Conservation (phyloP, 192 early-diverging fungal genomes). For the Fimicolochytrium jonesii region DNA sequence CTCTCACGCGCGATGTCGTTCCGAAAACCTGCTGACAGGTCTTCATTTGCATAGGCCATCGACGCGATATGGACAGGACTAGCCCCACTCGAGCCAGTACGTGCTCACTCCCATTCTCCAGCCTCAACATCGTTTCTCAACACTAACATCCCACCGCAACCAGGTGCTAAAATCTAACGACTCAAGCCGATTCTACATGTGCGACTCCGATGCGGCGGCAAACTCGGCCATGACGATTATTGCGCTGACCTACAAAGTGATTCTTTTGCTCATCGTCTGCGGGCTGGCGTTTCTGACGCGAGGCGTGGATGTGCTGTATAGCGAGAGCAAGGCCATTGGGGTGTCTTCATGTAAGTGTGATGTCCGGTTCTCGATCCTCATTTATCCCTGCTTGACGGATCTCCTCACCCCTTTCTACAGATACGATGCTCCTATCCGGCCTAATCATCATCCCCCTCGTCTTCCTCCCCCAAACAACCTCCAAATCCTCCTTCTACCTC, state of each 20-base stretch:
- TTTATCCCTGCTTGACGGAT: too few relatives aligned
- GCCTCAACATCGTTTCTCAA: too few relatives aligned
- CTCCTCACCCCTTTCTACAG: neutral
- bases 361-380: too few relatives aligned
- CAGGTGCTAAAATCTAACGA: too few relatives aligned
- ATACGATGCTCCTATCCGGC: conserved; percentile 10
- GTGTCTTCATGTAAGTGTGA: neutral
- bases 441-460: conserved; percentile 9
- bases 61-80: conserved; percentile 16
- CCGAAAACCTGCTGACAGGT: neutral
- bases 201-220: conserved; percentile 4
- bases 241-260: neutral
- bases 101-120: too few relatives aligned
- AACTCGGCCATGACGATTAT: conserved; percentile 6
- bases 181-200: neutral
- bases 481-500: conserved; percentile 6
- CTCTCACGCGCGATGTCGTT: too few relatives aligned
- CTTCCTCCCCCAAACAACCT: conserved; percentile 10
- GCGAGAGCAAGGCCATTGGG: conserved; percentile 18
- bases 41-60: neutral
- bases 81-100: conserved; percentile 7
- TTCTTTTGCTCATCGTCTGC: conserved; percentile 7
- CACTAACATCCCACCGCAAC: too few relatives aligned
- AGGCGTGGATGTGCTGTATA: conserved; percentile 7
- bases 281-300: conserved; percentile 15